Conservation (phyloP, 1,284 basidiomycete genomes). For the Athelia sp. region DNA sequence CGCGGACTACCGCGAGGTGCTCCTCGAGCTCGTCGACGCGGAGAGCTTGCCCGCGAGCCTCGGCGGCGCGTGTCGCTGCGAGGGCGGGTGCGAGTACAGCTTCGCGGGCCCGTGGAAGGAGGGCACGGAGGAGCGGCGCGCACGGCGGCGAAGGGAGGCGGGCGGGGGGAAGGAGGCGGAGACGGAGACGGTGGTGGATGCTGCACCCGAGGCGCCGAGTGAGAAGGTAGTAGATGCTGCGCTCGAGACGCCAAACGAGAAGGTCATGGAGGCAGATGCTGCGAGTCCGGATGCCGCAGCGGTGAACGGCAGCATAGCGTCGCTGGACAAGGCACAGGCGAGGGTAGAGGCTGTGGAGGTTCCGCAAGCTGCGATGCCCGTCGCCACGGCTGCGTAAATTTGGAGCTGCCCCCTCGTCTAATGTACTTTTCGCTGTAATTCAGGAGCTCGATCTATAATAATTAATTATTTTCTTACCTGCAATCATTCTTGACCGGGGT, state of each 20-base stretch:
- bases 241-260: neutral
- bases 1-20: slow-evolving; percentile 45
- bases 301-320: too few relatives aligned
- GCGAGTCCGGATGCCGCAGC: neutral
- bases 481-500: too few relatives aligned
- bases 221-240: neutral
- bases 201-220: neutral
- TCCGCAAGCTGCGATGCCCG: too few relatives aligned
- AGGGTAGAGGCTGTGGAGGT: too few relatives aligned
- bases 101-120: slow-evolving; percentile 68
- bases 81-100: slow-evolving; percentile 55
- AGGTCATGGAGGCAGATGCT: neutral
- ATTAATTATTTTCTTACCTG: too few relatives aligned
- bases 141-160: neutral
- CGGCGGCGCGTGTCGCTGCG: slow-evolving; percentile 53
- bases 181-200: neutral
- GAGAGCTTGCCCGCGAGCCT: slow-evolving; percentile 41
- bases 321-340: too few relatives aligned
- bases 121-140: slow-evolving; percentile 20
- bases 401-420: too few relatives aligned
- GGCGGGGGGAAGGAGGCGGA: neutral
- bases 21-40: slow-evolving; percentile 52
- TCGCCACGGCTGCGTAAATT: too few relatives aligned
- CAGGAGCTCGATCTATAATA: too few relatives aligned
- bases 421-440: too few relatives aligned